Percentiles rank a stretch among this genome's conserved stretches.
These are phyloP conservation scores for Mrakia blollopis DNA, from an alignment of 768 basidiomycete genomes.

Conservation along the genomic window DNA sequence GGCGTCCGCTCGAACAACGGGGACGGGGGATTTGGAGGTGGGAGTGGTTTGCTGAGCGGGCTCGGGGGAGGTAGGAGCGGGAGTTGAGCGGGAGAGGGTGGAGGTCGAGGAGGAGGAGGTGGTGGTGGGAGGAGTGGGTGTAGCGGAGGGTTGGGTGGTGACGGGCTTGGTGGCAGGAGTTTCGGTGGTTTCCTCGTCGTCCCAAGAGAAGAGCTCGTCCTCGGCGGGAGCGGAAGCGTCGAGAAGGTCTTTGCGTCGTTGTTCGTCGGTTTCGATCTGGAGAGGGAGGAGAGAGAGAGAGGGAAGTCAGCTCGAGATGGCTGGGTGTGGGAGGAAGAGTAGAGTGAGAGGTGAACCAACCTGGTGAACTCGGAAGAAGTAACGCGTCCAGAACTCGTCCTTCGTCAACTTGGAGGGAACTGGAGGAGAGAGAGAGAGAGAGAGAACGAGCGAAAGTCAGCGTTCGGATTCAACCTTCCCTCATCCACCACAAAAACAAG, in stretches of 20 bases:
- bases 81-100: neutral
- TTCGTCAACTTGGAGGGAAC: conserved; percentile 63
- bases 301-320: neutral
- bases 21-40: neutral
- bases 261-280: conserved; percentile 29
- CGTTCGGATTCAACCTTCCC: too few relatives aligned
- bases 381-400: conserved; percentile 75
- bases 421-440: conserved; percentile 43
- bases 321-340: neutral
- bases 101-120: conserved; percentile 26
- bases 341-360: conserved; percentile 46
- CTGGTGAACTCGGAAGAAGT: conserved; percentile 81
- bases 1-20: neutral
- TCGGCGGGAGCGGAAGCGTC: conserved; percentile 54
- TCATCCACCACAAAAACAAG: too few relatives aligned
- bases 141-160: neutral
- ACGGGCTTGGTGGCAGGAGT: neutral
- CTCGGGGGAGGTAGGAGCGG: conserved; percentile 19
- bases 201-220: conserved; percentile 82
- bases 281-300: conserved; percentile 19
- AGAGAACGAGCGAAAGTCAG: neutral
- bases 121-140: conserved; percentile 20
- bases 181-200: conserved; percentile 73
- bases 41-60: conserved; percentile 16
- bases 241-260: conserved; percentile 25